Percentiles rank a stretch among this genome's conserved stretches.
Evolutionary conservation across 1,139 yeast species (phyloP).

Genomic region (Pichia sp.): DNA sequence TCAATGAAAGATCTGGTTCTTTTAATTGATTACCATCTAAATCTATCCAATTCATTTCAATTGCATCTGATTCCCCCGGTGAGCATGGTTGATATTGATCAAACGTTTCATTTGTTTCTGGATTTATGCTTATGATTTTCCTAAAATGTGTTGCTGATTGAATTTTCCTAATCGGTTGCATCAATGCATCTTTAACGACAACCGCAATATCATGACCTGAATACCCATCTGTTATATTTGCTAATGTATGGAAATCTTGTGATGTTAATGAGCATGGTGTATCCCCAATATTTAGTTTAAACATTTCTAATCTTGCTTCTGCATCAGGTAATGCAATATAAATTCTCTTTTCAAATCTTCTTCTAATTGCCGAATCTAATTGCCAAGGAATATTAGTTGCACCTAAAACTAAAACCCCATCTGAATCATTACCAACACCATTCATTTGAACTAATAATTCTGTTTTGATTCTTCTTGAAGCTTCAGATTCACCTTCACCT

Average conservation of each 20-base stretch:
- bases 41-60: constrained; percentile 91
- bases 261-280: constrained; percentile 76
- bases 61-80: constrained; percentile 85
- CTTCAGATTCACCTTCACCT: constrained; percentile 98
- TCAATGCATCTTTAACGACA: constrained; percentile 91
- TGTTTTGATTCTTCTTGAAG: constrained; percentile 91
- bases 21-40: constrained; percentile 80
- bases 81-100: constrained; percentile 79
- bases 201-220: constrained; percentile 97
- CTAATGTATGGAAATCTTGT: constrained; percentile 71
- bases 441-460: constrained; percentile 97
- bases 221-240: constrained; percentile 94
- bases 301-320: constrained; percentile 88
- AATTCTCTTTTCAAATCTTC: constrained; percentile 93
- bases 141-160: constrained; percentile 96
- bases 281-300: constrained; percentile 84
- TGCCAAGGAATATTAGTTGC: constrained; percentile 99
- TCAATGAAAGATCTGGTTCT: constrained; percentile 84
- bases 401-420: constrained; percentile 90
- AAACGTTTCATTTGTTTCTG: constrained; percentile 34
- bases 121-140: constrained; percentile 35
- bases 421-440: constrained; percentile 94
- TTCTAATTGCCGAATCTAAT: constrained; percentile 92
- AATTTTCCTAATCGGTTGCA: constrained; percentile 95
- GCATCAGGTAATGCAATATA: constrained; percentile 92